Conservation (phyloP, 495 filamentous ascomycete species). For the Aspergillus taichungensis region DNA sequence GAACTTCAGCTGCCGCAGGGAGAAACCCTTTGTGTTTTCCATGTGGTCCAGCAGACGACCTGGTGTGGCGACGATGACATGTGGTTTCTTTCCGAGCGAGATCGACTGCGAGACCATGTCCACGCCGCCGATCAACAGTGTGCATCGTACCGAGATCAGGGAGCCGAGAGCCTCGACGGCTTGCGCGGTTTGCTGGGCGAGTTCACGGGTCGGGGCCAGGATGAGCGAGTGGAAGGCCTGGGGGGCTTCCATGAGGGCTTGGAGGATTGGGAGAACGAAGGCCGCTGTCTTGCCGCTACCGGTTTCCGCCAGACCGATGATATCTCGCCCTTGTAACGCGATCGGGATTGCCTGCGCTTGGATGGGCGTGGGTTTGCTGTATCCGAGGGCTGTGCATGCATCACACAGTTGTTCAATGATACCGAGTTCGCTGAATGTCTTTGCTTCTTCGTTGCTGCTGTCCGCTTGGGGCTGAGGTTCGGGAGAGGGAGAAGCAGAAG, state of each 20-base stretch:
- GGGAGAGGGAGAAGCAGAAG: too few relatives aligned
- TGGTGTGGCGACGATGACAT: slow-evolving; percentile 78
- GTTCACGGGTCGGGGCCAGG: slow-evolving; percentile 83
- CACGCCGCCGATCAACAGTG: slow-evolving; percentile 83
- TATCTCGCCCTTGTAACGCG: slow-evolving; percentile 70
- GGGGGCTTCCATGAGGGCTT: slow-evolving; percentile 77
- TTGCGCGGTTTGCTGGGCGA: slow-evolving; percentile 83
- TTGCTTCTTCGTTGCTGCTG: slow-evolving; percentile 9
- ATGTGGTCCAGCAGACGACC: slow-evolving; percentile 87
- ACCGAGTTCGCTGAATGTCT: slow-evolving; percentile 78
- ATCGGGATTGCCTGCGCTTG: slow-evolving; percentile 70
- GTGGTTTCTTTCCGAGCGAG: slow-evolving; percentile 82
- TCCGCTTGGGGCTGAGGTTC: too few relatives aligned
- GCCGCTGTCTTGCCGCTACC: slow-evolving; percentile 91
- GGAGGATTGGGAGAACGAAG: slow-evolving; percentile 82
- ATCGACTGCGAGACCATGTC: slow-evolving; percentile 90
- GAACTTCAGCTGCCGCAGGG: slow-evolving; percentile 66
- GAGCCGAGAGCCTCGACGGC: slow-evolving; percentile 77
- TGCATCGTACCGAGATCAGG: slow-evolving; percentile 68
- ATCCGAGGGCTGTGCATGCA: slow-evolving; percentile 71
- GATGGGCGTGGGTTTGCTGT: slow-evolving; percentile 75
- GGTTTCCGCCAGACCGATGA: slow-evolving; percentile 91
- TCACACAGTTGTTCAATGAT: slow-evolving; percentile 83
- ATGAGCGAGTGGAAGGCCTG: slow-evolving; percentile 70
- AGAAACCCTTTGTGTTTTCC: slow-evolving; percentile 95